Evolutionary conservation across 352 stramenopile species (phyloP).

Genomic region (Pythium phragmitis): DNA sequence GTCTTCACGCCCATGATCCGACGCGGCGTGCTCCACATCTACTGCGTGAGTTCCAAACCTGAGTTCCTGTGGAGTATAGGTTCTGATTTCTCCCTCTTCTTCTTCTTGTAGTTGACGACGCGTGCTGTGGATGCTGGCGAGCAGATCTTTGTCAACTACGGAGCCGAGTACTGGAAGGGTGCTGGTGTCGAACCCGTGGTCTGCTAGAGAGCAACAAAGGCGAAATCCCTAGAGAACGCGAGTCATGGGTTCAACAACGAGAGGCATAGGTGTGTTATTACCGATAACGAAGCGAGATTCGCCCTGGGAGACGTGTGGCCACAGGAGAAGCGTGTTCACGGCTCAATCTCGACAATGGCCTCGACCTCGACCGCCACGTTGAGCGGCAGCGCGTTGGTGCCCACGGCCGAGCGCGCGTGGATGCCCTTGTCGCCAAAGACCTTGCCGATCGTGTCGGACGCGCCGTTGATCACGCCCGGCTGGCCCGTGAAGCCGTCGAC

Average conservation of each 20-base stretch:
- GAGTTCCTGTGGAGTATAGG: neutral
- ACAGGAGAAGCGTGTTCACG: slow-evolving; percentile 33
- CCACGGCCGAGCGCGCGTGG: slow-evolving; percentile 94
- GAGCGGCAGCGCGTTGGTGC: slow-evolving; percentile 95
- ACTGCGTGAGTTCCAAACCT: slow-evolving; percentile 49
- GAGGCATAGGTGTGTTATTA: neutral
- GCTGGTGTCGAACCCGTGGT: slow-evolving; percentile 48
- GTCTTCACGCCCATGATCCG: slow-evolving; percentile 67
- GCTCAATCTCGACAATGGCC: slow-evolving; percentile 93
- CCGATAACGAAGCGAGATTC: neutral
- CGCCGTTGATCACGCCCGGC: slow-evolving; percentile 94
- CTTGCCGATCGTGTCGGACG: slow-evolving; percentile 92
- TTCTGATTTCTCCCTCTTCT: neutral
- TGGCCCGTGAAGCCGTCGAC: slow-evolving; percentile 91
- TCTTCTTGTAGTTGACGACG: slow-evolving; percentile 52
- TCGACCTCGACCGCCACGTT: slow-evolving; percentile 98
- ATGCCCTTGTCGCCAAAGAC: slow-evolving; percentile 90
- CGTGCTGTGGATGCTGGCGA: slow-evolving; percentile 40
- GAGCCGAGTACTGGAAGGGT: slow-evolving; percentile 65
- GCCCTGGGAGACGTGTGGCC: too few relatives aligned
- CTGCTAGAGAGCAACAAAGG: slow-evolving; percentile 3
- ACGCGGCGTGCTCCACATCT: slow-evolving; percentile 67
- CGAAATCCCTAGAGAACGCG: too few relatives aligned
- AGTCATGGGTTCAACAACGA: too few relatives aligned
- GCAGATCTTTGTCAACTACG: slow-evolving; percentile 81